Percentiles rank a stretch among this genome's conserved stretches.
Evolutionary conservation across 805 yeast genomes (phyloP).

Genomic region (Wickerhamiella cacticola): DNA sequence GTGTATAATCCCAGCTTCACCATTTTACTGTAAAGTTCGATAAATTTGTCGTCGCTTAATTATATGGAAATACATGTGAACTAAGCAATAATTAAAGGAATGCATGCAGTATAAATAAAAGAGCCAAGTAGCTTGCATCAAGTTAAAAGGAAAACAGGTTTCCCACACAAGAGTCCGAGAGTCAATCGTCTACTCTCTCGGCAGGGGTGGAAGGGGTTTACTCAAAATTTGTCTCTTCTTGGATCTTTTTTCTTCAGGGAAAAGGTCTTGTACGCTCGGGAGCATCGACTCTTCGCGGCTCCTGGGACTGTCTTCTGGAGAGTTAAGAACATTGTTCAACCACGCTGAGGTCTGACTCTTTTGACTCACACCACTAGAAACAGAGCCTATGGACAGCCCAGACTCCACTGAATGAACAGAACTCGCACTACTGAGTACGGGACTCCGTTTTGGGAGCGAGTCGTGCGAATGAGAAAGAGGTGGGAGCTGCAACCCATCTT

Average conservation of each 20-base stretch:
- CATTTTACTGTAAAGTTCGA: no score
- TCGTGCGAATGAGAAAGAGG: conserved; percentile 6
- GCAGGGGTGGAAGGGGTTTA: conserved; percentile 14
- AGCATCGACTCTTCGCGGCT: conserved; percentile 7
- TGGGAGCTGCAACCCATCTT: not conserved
- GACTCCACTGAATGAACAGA: conserved; percentile 11
- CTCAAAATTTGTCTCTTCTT: conserved; percentile 7
- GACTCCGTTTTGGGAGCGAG: conserved; percentile 8
- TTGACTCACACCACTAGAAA: conserved; percentile 8
- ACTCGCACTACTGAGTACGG: conserved; percentile 9
- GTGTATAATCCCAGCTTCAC: no score
- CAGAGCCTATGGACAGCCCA: conserved; percentile 12
- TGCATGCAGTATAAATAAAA: conserved; percentile 6
- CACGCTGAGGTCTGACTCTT: conserved; percentile 16
- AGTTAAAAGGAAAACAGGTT: not conserved
- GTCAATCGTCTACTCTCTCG: conserved; percentile 3
- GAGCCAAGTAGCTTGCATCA: not conserved
- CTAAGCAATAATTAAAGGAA: conserved; percentile 3
- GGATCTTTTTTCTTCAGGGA: conserved; percentile 8
- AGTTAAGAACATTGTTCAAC: conserved; percentile 15
- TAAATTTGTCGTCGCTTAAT: no score
- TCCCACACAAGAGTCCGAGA: not conserved
- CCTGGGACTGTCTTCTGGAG: conserved; percentile 11
- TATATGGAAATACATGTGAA: not conserved
- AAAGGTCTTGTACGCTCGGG: conserved; percentile 11